Percentiles rank a stretch among this genome's conserved stretches.
Conservation (phyloP, 129 eudicot species). For the Heracleum sosnowskyi region DNA sequence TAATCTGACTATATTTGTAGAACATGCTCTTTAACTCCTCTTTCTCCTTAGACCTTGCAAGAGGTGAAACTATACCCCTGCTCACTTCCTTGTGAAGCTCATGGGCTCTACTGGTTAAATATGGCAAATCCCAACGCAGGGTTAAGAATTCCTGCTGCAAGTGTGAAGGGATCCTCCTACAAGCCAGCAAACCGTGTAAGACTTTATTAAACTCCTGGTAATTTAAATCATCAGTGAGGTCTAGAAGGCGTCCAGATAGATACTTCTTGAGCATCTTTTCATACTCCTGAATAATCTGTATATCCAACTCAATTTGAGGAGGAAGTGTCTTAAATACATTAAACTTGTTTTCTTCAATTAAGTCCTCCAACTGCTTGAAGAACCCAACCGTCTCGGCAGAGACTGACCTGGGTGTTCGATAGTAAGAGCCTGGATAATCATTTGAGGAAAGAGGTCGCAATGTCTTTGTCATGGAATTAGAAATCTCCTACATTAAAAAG, state of each 20-base stretch:
- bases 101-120: constrained; percentile 1
- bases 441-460: neutral
- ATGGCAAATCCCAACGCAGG: constrained; percentile 10
- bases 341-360: neutral
- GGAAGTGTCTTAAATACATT: constrained; percentile 1
- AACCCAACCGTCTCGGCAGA: constrained; percentile 4
- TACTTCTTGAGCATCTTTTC: constrained; percentile 5
- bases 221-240: neutral
- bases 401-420: constrained; percentile 3
- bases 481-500: neutral
- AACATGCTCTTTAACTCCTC: neutral
- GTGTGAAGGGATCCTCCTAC: constrained; percentile 7
- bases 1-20: neutral
- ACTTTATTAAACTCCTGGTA: constrained; percentile 6
- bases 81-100: constrained; percentile 1
- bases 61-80: neutral
- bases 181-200: constrained; percentile 10
- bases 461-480: neutral
- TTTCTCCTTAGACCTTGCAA: constrained; percentile 2
- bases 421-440: neutral
- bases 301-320: neutral
- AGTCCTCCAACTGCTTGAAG: constrained; percentile 5
- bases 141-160: constrained; percentile 9
- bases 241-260: constrained; percentile 7
- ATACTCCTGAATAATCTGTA: neutral